phyloP scores from a whole-genome alignment of 2,329 filamentous ascomycete species.

The Paecilomyces sp. region DNA sequence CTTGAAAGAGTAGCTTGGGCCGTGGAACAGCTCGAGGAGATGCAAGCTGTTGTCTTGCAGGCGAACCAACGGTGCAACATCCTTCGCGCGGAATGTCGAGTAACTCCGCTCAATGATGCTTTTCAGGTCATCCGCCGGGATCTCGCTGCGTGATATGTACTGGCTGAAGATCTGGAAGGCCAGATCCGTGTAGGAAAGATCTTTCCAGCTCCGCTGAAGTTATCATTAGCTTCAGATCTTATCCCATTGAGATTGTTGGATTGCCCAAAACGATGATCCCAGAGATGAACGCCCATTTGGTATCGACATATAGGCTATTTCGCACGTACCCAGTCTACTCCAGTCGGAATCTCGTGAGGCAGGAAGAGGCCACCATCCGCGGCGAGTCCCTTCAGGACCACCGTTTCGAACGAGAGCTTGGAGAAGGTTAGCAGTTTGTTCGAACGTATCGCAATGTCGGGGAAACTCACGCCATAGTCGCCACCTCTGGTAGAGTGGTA shows the following conservation, averaged over 20 bases:
- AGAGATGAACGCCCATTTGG: too few species aligned
- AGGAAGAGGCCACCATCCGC: conserved; percentile 84
- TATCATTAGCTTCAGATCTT: too few species aligned
- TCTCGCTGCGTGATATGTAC: conserved; percentile 79
- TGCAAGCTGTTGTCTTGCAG: conserved; percentile 66
- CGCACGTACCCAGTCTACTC: too few species aligned
- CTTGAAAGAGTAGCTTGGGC: conserved; percentile 92
- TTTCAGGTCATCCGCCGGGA: conserved; percentile 71
- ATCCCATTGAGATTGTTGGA: too few species aligned
- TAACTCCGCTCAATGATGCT: conserved; percentile 80
- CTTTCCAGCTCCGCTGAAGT: too few species aligned
- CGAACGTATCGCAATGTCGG: background rate
- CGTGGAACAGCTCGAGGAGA: conserved; percentile 91
- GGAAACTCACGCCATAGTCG: conserved; percentile 18
- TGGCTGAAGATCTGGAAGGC: conserved; percentile 79
- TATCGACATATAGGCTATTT: too few species aligned
- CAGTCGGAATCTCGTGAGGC: conserved; percentile 66
- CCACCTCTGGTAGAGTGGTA: conserved; percentile 26
- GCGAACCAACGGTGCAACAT: conserved; percentile 22
- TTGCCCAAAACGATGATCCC: too few species aligned
- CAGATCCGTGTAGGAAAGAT: conserved; percentile 46
- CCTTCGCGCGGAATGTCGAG: conserved; percentile 64
- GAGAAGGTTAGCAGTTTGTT: background rate
- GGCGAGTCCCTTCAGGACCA: conserved; percentile 82
- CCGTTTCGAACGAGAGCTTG: conserved; percentile 77